phyloP scores from a whole-genome alignment of 768 basidiomycete genomes.

The Mrakia hoshinonis region DNA sequence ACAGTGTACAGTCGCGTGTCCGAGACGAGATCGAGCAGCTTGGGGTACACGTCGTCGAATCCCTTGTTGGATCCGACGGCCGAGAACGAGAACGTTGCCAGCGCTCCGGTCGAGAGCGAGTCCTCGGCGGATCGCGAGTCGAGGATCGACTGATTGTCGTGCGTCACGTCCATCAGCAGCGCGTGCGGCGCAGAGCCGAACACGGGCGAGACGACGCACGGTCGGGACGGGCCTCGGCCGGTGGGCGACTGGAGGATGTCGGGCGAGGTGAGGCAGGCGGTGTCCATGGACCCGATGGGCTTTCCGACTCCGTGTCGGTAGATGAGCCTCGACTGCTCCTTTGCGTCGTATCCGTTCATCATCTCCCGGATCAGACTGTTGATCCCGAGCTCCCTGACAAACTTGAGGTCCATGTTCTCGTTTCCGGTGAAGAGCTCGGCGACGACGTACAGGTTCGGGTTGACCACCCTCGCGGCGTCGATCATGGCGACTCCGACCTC shows the following conservation, averaged over 20 bases:
- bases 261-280: slow-evolving; percentile 63
- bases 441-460: slow-evolving; percentile 89
- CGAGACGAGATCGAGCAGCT: slow-evolving; percentile 75
- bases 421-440: slow-evolving; percentile 95
- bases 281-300: slow-evolving; percentile 94
- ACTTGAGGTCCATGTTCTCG: slow-evolving; percentile 83
- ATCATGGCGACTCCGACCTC: slow-evolving; percentile 93
- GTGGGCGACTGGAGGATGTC: slow-evolving; percentile 74
- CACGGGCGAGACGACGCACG: slow-evolving; percentile 66
- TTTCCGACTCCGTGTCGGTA: slow-evolving; percentile 87
- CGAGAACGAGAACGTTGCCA: slow-evolving; percentile 81
- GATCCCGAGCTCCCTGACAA: slow-evolving; percentile 83
- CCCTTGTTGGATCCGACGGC: slow-evolving; percentile 92
- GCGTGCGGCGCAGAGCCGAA: slow-evolving; percentile 86
- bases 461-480: slow-evolving; percentile 76
- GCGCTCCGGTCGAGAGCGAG: slow-evolving; percentile 82
- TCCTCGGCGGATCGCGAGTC: slow-evolving; percentile 91
- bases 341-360: slow-evolving; percentile 72
- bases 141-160: slow-evolving; percentile 88
- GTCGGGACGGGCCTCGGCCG: slow-evolving; percentile 67
- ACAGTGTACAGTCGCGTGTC: slow-evolving; percentile 75
- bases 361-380: slow-evolving; percentile 91
- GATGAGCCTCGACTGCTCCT: slow-evolving; percentile 77
- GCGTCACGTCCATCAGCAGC: slow-evolving; percentile 87
- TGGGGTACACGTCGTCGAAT: slow-evolving; percentile 94